These are phyloP conservation scores for Cladobotryum protrusum DNA, from an alignment of 2,329 filamentous ascomycete genomes.

Conservation along the genomic window DNA sequence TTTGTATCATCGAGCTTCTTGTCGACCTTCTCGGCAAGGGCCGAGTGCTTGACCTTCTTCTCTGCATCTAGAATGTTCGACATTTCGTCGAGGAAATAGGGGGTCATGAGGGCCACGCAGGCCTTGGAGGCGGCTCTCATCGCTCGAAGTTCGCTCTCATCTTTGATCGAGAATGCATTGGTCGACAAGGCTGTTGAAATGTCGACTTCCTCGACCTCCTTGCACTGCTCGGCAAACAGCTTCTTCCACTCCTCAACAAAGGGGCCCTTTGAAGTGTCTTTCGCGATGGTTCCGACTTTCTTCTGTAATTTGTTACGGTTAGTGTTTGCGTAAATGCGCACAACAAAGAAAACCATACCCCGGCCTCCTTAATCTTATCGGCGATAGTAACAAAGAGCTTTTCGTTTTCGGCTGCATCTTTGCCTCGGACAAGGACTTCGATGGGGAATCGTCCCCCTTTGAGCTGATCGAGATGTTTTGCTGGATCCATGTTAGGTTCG, in stretches of 20 bases:
- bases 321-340: slow-evolving; percentile 8
- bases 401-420: slow-evolving; percentile 85
- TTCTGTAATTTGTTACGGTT: slow-evolving; percentile 46
- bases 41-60: slow-evolving; percentile 91
- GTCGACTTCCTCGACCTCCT: slow-evolving; percentile 85
- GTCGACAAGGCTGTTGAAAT: slow-evolving; percentile 75
- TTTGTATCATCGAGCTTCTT: slow-evolving; percentile 88
- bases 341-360: slow-evolving; percentile 50
- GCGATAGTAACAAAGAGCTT: slow-evolving; percentile 81
- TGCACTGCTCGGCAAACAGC: slow-evolving; percentile 66
- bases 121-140: slow-evolving; percentile 94
- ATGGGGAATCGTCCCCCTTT: slow-evolving; percentile 90
- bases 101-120: slow-evolving; percentile 88
- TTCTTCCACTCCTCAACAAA: slow-evolving; percentile 98
- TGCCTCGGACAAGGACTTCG: slow-evolving; percentile 85
- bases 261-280: slow-evolving; percentile 77
- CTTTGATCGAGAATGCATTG: slow-evolving; percentile 84
- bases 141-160: slow-evolving; percentile 85
- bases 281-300: slow-evolving; percentile 81
- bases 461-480: slow-evolving; percentile 85
- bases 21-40: slow-evolving; percentile 79
- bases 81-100: slow-evolving; percentile 98
- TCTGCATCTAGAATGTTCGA: slow-evolving; percentile 91
- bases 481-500: slow-evolving; percentile 37
- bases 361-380: slow-evolving; percentile 79